Percentiles rank a stretch among this genome's conserved stretches.
phyloP scores from a whole-genome alignment of 805 yeast species.

The Priceomyces haplophilus region DNA sequence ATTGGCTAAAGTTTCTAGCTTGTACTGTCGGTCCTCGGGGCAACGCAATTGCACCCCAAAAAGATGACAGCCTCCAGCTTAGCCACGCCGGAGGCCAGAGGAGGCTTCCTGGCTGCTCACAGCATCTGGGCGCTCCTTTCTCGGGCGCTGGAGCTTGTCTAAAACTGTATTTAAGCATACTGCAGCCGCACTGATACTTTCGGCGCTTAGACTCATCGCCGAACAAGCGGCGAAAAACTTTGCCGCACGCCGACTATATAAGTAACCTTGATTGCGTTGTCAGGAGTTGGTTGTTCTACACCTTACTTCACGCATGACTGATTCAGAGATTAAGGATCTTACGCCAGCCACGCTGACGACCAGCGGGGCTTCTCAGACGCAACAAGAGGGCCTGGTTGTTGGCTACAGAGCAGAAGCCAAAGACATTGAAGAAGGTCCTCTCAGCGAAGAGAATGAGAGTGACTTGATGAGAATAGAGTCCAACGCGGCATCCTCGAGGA shows the following conservation, averaged over 20 bases:
- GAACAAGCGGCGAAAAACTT: not conserved
- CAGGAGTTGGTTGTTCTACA: too few species aligned
- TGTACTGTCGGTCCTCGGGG: too few species aligned
- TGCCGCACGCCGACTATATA: not conserved
- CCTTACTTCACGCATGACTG: not conserved
- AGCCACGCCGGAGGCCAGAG: too few species aligned
- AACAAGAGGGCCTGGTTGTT: not conserved
- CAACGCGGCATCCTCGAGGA: slow-evolving; percentile 15
- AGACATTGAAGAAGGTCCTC: not conserved
- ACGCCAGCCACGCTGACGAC: not conserved
- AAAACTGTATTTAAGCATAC: too few species aligned
- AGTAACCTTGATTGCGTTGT: too few species aligned
- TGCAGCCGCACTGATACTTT: too few species aligned
- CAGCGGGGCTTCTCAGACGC: not conserved
- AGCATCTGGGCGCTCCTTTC: too few species aligned
- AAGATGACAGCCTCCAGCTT: too few species aligned
- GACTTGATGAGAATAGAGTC: slow-evolving; percentile 18
- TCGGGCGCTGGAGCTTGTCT: not conserved
- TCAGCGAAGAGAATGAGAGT: slow-evolving; percentile 4
- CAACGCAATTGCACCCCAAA: too few species aligned
- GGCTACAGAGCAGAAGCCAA: not conserved
- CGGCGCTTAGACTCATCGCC: not conserved
- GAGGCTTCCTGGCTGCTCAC: too few species aligned
- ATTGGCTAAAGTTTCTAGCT: too few species aligned
- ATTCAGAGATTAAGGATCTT: not conserved